Percentiles rank a stretch among this genome's conserved stretches.
These are phyloP conservation scores for Fusarium drepaniforme DNA, from an alignment of 2,329 filamentous ascomycete genomes.

Conservation along the genomic window DNA sequence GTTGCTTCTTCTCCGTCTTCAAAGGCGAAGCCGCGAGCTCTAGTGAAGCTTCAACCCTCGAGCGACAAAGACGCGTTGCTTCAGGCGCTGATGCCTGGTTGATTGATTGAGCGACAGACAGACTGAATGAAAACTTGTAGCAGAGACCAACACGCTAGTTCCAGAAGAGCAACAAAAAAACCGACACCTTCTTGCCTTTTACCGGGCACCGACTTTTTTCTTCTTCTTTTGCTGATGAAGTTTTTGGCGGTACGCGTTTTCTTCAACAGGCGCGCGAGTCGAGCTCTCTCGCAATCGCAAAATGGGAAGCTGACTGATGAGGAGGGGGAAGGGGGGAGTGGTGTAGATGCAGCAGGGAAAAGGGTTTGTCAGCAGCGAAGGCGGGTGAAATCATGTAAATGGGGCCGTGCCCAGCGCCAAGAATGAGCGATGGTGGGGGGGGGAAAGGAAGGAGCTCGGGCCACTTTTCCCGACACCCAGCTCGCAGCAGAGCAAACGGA, in stretches of 20 bases:
- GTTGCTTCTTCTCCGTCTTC: slow-evolving; percentile 4
- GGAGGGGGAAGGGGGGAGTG: slow-evolving; percentile 11
- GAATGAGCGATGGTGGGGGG: neutral
- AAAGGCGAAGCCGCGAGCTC: slow-evolving; percentile 7
- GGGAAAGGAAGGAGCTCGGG: slow-evolving; percentile 26
- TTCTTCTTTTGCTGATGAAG: neutral
- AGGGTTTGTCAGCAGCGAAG: slow-evolving; percentile 44
- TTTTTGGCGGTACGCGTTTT: slow-evolving; percentile 5
- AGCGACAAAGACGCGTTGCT: slow-evolving; percentile 25
- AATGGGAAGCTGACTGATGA: slow-evolving; percentile 36
- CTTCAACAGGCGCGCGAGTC: neutral
- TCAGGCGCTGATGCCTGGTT: slow-evolving; percentile 2
- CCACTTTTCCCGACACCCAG: slow-evolving; percentile 11
- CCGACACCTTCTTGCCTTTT: neutral
- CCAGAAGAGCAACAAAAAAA: neutral
- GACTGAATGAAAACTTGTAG: slow-evolving; percentile 1
- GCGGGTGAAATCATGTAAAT: slow-evolving; percentile 11
- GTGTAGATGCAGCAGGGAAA: slow-evolving; percentile 37
- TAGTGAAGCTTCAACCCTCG: slow-evolving; percentile 27
- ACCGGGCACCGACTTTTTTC: neutral
- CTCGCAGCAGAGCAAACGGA: neutral
- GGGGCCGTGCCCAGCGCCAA: neutral
- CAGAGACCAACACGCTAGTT: neutral
- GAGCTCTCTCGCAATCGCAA: slow-evolving; percentile 13
- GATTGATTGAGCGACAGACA: neutral